Evolutionary conservation across 352 stramenopile genomes (phyloP), one percentile per base, ranked within the genome.

Genomic region (Globisporangium orthogonon): DNA sequence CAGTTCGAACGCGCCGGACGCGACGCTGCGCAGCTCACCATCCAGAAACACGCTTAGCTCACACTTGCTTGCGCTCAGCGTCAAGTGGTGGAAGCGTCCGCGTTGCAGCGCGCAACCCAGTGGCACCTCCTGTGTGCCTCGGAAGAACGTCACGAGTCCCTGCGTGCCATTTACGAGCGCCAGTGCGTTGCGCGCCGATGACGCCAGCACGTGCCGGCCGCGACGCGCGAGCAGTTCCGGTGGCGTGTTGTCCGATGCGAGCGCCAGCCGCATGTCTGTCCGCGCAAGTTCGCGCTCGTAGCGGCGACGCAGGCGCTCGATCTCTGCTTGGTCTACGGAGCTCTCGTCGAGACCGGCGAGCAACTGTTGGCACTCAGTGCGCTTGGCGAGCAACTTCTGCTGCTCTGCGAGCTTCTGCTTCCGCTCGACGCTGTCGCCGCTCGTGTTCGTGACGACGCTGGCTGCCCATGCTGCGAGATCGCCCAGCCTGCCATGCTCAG

Each of bases 261-360:
- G 28, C 7, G 73, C 71, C 9, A 89, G 61, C 51, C 86, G 87
- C 10, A 63, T 63, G 41, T 87, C 77, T 28, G 84, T 56, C 28
- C 87, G 87, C 7, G 65, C 71, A 3, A 89, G 63, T 41, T 86
- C 79, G 3, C 79, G 75, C 37, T 88, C 74, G 54, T 78, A 86
- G 43, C 71, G 65, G 35, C 71, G 63, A 7, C 66, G 63, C 14
- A 89, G 49, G 0, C 77, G 69, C 11, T 67, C 37, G 15, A 44
- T 59, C n/a, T 81, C 66, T 4, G 58, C 23, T 7, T 13, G n/a
- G 28, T 28, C 9, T 54, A 18, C 2, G 15, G 33, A 37, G 33
- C 15, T 35, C 28, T 10, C 41, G 6, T n/a, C 49, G 18, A 86
- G 30, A 0, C 55, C 60, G 3, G 56, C 54, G 52, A 81, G 35